Evolutionary conservation across 2,329 filamentous ascomycete species (phyloP), one percentile per base, ranked within the genome.

Genomic region (Diaporthe vaccinii): DNA sequence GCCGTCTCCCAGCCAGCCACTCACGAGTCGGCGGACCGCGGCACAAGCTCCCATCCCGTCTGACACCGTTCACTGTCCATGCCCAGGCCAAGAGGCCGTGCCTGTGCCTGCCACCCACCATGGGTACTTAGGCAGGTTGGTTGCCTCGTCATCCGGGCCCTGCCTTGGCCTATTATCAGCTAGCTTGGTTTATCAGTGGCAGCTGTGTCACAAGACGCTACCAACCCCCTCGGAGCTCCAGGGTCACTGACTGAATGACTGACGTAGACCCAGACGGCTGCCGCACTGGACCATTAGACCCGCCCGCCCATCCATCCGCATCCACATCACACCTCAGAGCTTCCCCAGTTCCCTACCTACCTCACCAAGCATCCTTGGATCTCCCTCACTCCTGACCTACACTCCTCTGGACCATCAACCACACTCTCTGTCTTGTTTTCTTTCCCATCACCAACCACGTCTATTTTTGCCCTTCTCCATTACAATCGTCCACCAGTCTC

Each of bases 271-370:
- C 25, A 57, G 73, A 62, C 58, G 55, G 51, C 22, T 51, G 74
- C 67, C 62, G 58, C 72, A 55, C 51, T 71, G 72, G 69, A 71
- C 72, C 67, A 58, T 25, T 14, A 39, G 51, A 49, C 41, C 68
- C 36, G 36, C 49, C 57, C 58, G 25, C 36, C 34, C 57, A 73
- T 28, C 58, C 55, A 55, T 73, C 44, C 49, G 39, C 71, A 57
- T 65, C 71, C 71, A 73, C 71, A 55, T 34, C 46, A 49, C 71
- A 73, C 71, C 46, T 73, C 58, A 55, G 71, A 75, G 74, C 74
- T 75, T 75, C 74, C 71, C 65, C 72, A 59, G 72, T 74, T 57
- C 39, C 61, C 55, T 58, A 49, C 51, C 51, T 34, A 72, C 51
- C 51, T 67, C 62, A 68, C 59, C 57, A 55, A 36, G 36, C 58